Base-by-base conservation (phyloP, 176 grass and related monocot genomes). In the Panicum miliaceum region DNA sequence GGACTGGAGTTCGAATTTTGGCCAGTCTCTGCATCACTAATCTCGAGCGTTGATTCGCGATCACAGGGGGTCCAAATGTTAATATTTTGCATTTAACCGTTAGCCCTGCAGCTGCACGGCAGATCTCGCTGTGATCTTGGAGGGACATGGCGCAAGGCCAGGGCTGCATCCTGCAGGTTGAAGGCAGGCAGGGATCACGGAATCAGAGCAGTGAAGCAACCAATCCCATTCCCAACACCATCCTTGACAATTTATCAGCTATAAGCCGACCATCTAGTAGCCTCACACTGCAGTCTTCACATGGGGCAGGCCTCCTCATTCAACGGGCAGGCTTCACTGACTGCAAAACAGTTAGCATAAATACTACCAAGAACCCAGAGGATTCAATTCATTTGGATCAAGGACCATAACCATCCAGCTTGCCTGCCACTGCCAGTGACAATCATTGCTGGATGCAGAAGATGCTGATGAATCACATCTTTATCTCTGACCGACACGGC, bases 311-410 rank as follows among this genome's bases (percentile, higher is more conserved):
- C 76, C 76, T 68, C 76, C 76, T 68, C 40, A 70, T 82, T 70
- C 38, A 56, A 60, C 38, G 12, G 9, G 79, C 79, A 86, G 26
- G 68, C 12, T 71, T 75, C 10, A 40, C 84, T 86, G 18, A 59
- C 61, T 37, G 74, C 73, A 64, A 71, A 74, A 75, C 67, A 87
- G 75, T 84, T 73, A 23, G 80, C 67, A 58, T 65, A 83, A 83
- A 90, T 66, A 32, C 58, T 50, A 32, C 58, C 79, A 79, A 79
- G 73, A 56, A 23, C 57, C 79, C 88, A 72, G 29, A 67, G 79
- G 45, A 83, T 83, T 86, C 73, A 90, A 83, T 83, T 90, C 48
- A 34, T 19, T 68, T 38, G 47, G 26, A 87, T 75, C 78, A 75
- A 59, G 47, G 38, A 42, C 77, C 77, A 84, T 37, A 34, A 18